Evolutionary conservation across 1,284 basidiomycete genomes (phyloP).

Genomic region (Apiotrichum akiyoshidainum): DNA sequence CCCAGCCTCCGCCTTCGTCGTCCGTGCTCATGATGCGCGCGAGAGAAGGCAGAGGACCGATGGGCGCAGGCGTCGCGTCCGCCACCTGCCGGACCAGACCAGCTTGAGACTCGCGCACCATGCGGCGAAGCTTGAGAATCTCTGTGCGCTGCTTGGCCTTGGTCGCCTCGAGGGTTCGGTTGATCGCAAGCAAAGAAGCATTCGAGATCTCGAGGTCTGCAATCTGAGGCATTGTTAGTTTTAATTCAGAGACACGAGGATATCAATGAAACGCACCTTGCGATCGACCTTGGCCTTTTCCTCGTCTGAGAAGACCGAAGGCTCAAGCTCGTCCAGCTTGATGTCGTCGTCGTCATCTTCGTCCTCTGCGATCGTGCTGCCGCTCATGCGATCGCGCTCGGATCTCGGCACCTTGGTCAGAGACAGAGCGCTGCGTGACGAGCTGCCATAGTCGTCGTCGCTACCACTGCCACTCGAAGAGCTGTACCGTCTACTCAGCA

Average conservation of each 20-base stretch:
- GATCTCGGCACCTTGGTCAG: not conserved
- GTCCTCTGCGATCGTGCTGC: slow-evolving; percentile 12
- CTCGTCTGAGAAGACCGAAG: slow-evolving; percentile 6
- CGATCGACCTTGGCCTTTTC: slow-evolving; percentile 40
- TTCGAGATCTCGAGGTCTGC: slow-evolving; percentile 50
- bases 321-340: slow-evolving; percentile 13
- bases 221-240: slow-evolving; percentile 25
- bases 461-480: slow-evolving; percentile 5
- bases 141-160: slow-evolving; percentile 46
- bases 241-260: not conserved
- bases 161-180: slow-evolving; percentile 43
- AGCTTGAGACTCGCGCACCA: slow-evolving; percentile 28
- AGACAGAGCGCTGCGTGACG: not conserved
- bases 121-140: slow-evolving; percentile 40
- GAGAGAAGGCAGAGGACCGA: slow-evolving; percentile 8
- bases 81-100: not conserved
- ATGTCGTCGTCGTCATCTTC: slow-evolving; percentile 8
- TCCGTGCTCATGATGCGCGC: slow-evolving; percentile 10
- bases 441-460: slow-evolving; percentile 3
- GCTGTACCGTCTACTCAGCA: not conserved
- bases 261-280: slow-evolving; percentile 31
- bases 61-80: not conserved
- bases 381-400: slow-evolving; percentile 13
- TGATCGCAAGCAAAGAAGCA: slow-evolving; percentile 46
- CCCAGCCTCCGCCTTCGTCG: slow-evolving; percentile 15